A percentile compares a stretch with the other conserved stretches of the same genome.
Conservation (phyloP, 306 rosid species). For the Malus asiatica region DNA sequence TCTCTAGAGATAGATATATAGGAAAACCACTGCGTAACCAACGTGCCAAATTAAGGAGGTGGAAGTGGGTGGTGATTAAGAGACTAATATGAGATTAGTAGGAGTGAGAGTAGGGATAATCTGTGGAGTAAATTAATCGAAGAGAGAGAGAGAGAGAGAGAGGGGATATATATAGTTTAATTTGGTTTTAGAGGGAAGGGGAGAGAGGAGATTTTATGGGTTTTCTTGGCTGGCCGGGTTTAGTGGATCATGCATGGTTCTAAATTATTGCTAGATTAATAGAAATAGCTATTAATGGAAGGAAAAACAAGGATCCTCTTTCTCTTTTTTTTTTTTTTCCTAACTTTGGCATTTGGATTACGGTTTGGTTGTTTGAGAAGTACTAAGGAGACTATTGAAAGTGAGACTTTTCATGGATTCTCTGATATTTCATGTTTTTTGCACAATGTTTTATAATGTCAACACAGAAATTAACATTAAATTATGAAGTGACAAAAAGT, state of each 20-base stretch:
- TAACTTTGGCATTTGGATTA: background rate
- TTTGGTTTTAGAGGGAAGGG: background rate
- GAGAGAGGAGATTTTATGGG: background rate
- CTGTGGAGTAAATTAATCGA: background rate
- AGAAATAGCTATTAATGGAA: background rate
- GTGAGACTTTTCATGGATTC: fast-evolving
- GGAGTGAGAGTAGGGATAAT: background rate
- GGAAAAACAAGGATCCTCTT: background rate
- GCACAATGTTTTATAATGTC: no score
- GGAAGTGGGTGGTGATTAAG: background rate
- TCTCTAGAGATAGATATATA: background rate
- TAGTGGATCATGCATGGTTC: background rate
- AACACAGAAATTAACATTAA: no score
- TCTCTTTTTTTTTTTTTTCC: background rate
- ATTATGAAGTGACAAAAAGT: no score
- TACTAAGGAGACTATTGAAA: no score
- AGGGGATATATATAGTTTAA: background rate
- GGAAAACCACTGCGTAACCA: background rate
- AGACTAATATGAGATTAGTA: no score
- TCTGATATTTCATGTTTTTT: no score
- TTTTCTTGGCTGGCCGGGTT: background rate
- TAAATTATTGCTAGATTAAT: background rate
- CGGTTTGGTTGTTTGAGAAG: background rate
- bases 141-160: background rate
- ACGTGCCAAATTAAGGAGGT: background rate